Evolutionary conservation across 169 alveolate species (phyloP).

Genomic region (Pseudocohnilembus persalinus): DNA sequence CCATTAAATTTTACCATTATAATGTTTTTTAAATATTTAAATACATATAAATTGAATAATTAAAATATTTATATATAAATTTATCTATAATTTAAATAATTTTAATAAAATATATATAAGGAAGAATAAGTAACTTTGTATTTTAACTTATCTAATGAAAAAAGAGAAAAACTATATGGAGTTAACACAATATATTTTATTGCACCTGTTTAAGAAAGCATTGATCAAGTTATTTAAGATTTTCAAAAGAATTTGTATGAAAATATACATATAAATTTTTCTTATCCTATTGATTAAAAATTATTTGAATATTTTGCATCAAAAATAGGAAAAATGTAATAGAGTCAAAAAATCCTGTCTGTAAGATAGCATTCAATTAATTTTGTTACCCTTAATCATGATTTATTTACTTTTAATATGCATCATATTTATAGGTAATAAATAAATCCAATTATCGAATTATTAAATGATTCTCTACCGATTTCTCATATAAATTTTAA

Average conservation of each 20-base stretch:
- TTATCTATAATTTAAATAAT: too few relatives aligned
- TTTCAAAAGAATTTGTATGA: constrained; percentile 39
- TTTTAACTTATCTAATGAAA: constrained; percentile 13
- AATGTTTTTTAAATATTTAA: too few relatives aligned
- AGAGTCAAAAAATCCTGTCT: constrained; percentile 28
- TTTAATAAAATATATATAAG: neutral
- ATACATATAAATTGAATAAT: too few relatives aligned
- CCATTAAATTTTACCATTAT: too few relatives aligned
- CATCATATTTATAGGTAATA: neutral
- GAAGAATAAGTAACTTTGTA: constrained; percentile 37
- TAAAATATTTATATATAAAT: too few relatives aligned
- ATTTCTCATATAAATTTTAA: too few relatives aligned
- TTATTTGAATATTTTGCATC: constrained; percentile 28
- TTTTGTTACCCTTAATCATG: constrained; percentile 26
- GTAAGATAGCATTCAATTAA: constrained; percentile 21
- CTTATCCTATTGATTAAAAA: constrained; percentile 11
- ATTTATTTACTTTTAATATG: constrained; percentile 30
- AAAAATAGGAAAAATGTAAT: constrained; percentile 25
- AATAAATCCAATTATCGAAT: neutral
- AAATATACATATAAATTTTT: constrained; percentile 27
- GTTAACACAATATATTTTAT: constrained; percentile 31
- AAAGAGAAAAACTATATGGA: constrained; percentile 41
- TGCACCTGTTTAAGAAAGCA: constrained; percentile 16
- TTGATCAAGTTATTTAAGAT: constrained; percentile 30
- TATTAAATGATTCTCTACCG: neutral